Evolutionary conservation across 345 rosid species (phyloP), one percentile per base, ranked within the genome.

Genomic region (Abelmoschus esculentus): DNA sequence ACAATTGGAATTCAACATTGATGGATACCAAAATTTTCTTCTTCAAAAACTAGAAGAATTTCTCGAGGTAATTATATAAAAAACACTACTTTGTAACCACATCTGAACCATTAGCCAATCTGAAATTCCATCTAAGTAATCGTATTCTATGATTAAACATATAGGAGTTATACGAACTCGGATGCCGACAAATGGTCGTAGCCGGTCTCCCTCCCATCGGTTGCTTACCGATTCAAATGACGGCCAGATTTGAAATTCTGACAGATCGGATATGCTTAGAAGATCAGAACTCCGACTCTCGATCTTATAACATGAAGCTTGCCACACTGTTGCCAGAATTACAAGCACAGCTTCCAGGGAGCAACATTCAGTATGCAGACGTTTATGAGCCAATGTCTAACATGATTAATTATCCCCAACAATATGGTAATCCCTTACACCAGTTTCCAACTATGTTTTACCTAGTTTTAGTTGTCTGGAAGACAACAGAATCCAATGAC

Each of bases 191-290:
- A 52, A 82, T 87, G 69, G 74, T 77, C 18, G 73, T 89, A 11
- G 69, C 74, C 3, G 91, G 96, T 19, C 70, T 91, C 26, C 87
- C 88, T 0, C 93, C 89, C 3, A 76, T 84, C 0, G 93, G 96
- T 3, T 89, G 96, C 69, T 64, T 89, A 26, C 93, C 93, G 1
- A 29, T 86, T 55, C 96, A 91, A 52, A 79, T 78, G 79, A 82
- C 84, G 6, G 7, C 70, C 38, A 71, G 17, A 49, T 42, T 70
- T 13, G 55, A 78, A 73, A 69, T 26, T 17, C 73, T 53, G 5
- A 15, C 19, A 4, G 15, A 73, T 57, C 72, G 74, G 28, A 36
- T 18, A 56, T 89, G 97, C 61, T 40, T 86, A 46, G 84, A 81
- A 53, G 77, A 84, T 34, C 75, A 86, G 72, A 91, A 91, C 44